Percentiles rank a stretch among this genome's conserved stretches.
Conservation (phyloP, 2,329 filamentous ascomycete species). For the Cordyceps militaris region DNA sequence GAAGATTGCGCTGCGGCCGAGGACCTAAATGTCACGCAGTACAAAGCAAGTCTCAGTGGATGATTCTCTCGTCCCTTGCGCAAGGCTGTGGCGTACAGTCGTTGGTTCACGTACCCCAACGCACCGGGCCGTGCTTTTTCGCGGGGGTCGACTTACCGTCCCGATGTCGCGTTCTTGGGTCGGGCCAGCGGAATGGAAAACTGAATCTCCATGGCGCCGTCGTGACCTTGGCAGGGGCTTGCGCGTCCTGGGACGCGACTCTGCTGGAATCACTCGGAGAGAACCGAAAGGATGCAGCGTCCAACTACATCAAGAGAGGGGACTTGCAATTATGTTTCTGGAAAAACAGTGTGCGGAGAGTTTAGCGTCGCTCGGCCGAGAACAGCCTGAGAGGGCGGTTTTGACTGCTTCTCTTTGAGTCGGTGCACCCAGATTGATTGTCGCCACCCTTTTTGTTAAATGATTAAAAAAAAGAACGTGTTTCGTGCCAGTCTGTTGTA, state of each 20-base stretch:
- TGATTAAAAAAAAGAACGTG: too few relatives aligned
- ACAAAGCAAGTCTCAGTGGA: neutral
- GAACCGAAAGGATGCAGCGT: neutral
- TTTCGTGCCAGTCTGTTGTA: neutral
- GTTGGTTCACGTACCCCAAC: neutral
- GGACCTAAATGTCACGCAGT: neutral
- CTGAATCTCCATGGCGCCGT: slow-evolving; percentile 30
- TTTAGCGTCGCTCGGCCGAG: slow-evolving; percentile 9
- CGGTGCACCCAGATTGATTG: neutral
- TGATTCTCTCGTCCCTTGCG: neutral
- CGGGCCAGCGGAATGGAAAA: slow-evolving; percentile 20
- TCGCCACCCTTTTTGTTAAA: neutral
- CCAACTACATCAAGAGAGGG: neutral
- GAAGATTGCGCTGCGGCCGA: neutral
- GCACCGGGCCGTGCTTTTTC: neutral
- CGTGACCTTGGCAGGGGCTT: neutral
- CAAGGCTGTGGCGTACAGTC: neutral
- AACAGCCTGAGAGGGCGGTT: neutral
- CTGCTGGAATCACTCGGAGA: neutral
- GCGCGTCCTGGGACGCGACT: neutral
- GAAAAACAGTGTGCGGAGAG: neutral
- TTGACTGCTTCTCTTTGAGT: neutral
- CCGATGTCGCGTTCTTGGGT: slow-evolving; percentile 8
- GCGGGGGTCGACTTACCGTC: slow-evolving; percentile 9
- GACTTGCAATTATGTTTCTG: neutral